These are phyloP conservation scores for Colletotrichum sp. DNA, from an alignment of 2,329 filamentous ascomycete species.

Conservation along the genomic window DNA sequence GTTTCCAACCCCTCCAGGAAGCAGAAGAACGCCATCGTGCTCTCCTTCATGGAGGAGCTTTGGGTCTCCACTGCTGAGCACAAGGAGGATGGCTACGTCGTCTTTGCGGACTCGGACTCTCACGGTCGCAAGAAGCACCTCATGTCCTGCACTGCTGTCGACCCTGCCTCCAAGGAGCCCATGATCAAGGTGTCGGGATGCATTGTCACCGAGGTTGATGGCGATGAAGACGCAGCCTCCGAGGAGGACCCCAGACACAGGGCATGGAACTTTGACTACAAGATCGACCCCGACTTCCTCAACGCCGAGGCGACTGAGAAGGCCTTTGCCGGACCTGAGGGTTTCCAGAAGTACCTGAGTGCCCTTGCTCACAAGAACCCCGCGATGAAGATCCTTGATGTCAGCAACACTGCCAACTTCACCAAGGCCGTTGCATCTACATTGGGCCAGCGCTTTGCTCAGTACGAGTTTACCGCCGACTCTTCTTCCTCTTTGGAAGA, in stretches of 20 bases:
- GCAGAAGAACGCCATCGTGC: constrained; percentile 6
- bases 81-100: neutral
- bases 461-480: neutral
- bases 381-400: constrained; percentile 6
- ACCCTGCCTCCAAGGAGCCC: neutral
- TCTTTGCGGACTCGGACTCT: neutral
- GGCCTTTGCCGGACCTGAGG: neutral
- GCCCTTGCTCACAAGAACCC: constrained; percentile 28
- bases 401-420: neutral
- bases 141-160: neutral
- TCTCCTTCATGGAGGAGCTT: constrained; percentile 6
- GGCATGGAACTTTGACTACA: constrained; percentile 29
- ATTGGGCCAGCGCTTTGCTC: neutral
- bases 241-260: neutral
- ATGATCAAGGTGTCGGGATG: neutral
- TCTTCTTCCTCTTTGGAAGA: neutral
- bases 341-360: constrained; percentile 2
- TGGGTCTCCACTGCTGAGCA: constrained; percentile 5
- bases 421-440: neutral
- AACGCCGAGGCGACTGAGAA: constrained; percentile 22
- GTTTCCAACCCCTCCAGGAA: neutral
- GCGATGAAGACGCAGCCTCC: neutral
- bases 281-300: constrained; percentile 38
- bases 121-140: neutral
- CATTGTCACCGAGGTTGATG: neutral